These are phyloP conservation scores for Litsea cubeba DNA, from an alignment of 164 flowering plant genomes.

Conservation along the genomic window DNA sequence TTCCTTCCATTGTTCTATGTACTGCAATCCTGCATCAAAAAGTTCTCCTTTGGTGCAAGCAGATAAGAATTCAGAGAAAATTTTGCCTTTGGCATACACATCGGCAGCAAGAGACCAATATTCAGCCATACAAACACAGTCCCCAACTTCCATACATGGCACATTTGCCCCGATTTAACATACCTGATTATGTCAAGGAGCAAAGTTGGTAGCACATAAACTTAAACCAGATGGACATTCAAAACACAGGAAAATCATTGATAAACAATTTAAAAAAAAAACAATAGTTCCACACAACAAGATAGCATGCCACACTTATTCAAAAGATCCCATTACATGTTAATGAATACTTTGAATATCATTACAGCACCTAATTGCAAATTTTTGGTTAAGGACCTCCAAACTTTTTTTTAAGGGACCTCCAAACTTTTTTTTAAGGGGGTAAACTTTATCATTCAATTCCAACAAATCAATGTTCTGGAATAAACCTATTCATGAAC, in stretches of 20 bases:
- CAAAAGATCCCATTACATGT: too few relatives aligned
- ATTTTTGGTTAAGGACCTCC: too few relatives aligned
- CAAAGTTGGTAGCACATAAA: background rate
- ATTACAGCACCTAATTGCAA: too few relatives aligned
- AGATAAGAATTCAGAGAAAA: slow-evolving; percentile 34
- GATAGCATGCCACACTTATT: too few relatives aligned
- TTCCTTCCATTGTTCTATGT: slow-evolving; percentile 41
- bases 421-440: too few relatives aligned
- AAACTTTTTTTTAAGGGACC: too few relatives aligned
- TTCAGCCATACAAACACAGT: slow-evolving; percentile 39
- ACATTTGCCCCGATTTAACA: slow-evolving; percentile 36
- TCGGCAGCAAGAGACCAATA: slow-evolving; percentile 42
- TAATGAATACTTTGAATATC: too few relatives aligned
- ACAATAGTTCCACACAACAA: too few relatives aligned
- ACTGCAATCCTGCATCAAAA: slow-evolving; percentile 46
- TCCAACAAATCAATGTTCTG: too few relatives aligned
- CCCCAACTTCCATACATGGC: slow-evolving; percentile 44
- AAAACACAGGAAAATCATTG: background rate
- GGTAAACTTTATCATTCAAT: too few relatives aligned
- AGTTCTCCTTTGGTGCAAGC: slow-evolving; percentile 35
- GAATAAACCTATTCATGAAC: too few relatives aligned
- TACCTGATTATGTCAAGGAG: slow-evolving; percentile 19
- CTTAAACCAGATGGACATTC: background rate
- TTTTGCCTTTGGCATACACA: slow-evolving; percentile 36
- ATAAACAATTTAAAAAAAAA: too few relatives aligned